Percentiles rank a stretch among this genome's conserved stretches.
Evolutionary conservation across 306 rosid genomes (phyloP).

Genomic region (Abrus precatorius): DNA sequence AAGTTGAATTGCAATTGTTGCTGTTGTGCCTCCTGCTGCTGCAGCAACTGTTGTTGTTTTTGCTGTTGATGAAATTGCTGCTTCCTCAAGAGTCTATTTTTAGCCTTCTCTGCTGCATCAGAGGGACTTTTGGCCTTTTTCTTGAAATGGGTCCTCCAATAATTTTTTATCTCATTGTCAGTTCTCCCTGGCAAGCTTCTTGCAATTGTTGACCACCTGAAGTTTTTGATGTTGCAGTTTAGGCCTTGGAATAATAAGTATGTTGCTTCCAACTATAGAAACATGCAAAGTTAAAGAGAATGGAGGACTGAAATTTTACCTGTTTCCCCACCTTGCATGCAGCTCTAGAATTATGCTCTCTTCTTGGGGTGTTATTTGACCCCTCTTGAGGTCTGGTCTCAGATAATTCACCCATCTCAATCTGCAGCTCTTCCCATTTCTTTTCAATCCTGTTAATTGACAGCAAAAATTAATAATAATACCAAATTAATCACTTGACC

Average conservation of each 20-base stretch:
- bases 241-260: not conserved
- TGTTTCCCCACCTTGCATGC: slow-evolving; percentile 96
- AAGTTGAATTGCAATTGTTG: slow-evolving; percentile 58
- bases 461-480: not conserved
- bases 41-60: slow-evolving; percentile 57
- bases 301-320: slow-evolving; percentile 55
- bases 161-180: slow-evolving; percentile 91
- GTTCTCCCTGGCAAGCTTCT: slow-evolving; percentile 95
- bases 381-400: slow-evolving; percentile 95
- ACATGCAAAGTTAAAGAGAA: slow-evolving; percentile 7
- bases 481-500: slow-evolving; percentile 5
- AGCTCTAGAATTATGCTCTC: slow-evolving; percentile 84
- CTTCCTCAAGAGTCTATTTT: slow-evolving; percentile 65
- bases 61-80: slow-evolving; percentile 75
- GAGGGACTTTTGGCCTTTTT: slow-evolving; percentile 65
- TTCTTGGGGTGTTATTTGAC: slow-evolving; percentile 96
- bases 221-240: not conserved
- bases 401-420: slow-evolving; percentile 95
- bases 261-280: not conserved
- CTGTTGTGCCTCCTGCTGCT: slow-evolving; percentile 47
- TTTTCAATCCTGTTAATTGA: slow-evolving; percentile 71
- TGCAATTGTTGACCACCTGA: slow-evolving; percentile 98
- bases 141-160: slow-evolving; percentile 96
- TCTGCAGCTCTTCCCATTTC: slow-evolving; percentile 98
- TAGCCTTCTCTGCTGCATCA: slow-evolving; percentile 65